Evolutionary conservation across 306 rosid genomes (phyloP).

Genomic region (Sindora glabra): DNA sequence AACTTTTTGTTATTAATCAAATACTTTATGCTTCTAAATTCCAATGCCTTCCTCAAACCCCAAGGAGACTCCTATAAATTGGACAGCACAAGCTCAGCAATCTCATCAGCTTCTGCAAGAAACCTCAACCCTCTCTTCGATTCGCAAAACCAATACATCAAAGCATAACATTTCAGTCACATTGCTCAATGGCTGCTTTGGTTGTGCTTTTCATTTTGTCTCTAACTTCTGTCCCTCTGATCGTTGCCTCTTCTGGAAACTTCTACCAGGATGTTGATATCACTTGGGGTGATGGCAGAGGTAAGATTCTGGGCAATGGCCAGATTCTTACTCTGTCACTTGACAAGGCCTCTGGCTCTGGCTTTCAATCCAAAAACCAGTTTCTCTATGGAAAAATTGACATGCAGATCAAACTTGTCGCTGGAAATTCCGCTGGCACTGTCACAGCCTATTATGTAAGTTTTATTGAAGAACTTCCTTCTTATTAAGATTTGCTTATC

Average conservation of each 20-base stretch:
- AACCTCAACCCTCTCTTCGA: not conserved
- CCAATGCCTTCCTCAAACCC: not conserved
- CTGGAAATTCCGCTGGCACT: conserved; percentile 64
- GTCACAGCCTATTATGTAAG: conserved; percentile 65
- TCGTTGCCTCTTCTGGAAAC: conserved; percentile 21
- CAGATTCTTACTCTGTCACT: conserved; percentile 55
- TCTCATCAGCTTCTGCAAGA: not conserved
- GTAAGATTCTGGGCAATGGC: conserved; percentile 41
- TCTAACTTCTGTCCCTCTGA: not conserved
- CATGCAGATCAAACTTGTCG: conserved; percentile 58
- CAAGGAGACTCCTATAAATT: conserved; percentile 10
- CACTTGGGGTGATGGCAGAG: conserved; percentile 72
- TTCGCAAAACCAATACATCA: not conserved
- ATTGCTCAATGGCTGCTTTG: conserved; percentile 15
- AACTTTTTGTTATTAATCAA: conserved; percentile 7
- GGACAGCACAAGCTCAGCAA: not conserved
- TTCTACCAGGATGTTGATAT: conserved; percentile 43
- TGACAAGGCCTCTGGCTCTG: conserved; percentile 61
- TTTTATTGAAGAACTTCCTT: too few species aligned
- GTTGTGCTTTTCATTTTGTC: not conserved
- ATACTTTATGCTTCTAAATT: too few species aligned
- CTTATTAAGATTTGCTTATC: not conserved
- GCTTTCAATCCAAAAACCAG: conserved; percentile 54
- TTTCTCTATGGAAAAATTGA: conserved; percentile 42
- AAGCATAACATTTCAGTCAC: not conserved